Evolutionary conservation across 805 yeast genomes (phyloP), one percentile per base, ranked within the genome.

Genomic region (Monosporozyma siamensis): DNA sequence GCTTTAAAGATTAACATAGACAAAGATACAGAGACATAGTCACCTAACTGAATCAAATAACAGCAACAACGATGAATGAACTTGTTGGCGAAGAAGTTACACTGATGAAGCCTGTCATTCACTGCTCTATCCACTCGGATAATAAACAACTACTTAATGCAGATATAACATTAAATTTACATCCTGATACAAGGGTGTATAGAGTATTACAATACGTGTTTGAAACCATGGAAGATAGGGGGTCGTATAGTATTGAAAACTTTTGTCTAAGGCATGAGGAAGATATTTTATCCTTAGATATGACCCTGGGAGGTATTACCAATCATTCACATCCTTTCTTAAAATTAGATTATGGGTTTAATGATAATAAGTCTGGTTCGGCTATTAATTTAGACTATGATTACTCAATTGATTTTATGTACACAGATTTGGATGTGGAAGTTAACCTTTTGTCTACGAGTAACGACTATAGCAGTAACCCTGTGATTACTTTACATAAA

Each of bases 171-270:
- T 44, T 61, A 5, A 50, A 50, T 34, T 57, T 53, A 1, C 65
- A 54, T 37, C 56, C 58, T 1, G 44, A 49, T 34, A 49, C 58
- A 6, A 40, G 45, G 9, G 51, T 56, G 21, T 45, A 46, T 4
- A 48, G 63, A 40, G 31, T 61, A 7, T 34, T 56, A 26, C 61
- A 59, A 35, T 61, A 58, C 37, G 41, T 57, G n/a, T 60, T 57
- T 38, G 46, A 44, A 34, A 39, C 41, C 31, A 9, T 43, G 24
- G 21, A 10, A 17, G 21, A 9, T 17, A 7, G 14, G 18, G 22
- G 22, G 5, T 29, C 27, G 2, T n/a, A 21, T 10, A 25, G 10
- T 20, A 25, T 36, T 18, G 10, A 25, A n/a, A n/a, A 42, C 6
- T 42, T 14, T 31, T 9, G 7, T 30, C 20, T 44, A 18, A 20